Percentiles rank a stretch among this genome's conserved stretches.
These are phyloP conservation scores for Globisporangium perplexum DNA, from an alignment of 352 stramenopile genomes.

Conservation along the genomic window DNA sequence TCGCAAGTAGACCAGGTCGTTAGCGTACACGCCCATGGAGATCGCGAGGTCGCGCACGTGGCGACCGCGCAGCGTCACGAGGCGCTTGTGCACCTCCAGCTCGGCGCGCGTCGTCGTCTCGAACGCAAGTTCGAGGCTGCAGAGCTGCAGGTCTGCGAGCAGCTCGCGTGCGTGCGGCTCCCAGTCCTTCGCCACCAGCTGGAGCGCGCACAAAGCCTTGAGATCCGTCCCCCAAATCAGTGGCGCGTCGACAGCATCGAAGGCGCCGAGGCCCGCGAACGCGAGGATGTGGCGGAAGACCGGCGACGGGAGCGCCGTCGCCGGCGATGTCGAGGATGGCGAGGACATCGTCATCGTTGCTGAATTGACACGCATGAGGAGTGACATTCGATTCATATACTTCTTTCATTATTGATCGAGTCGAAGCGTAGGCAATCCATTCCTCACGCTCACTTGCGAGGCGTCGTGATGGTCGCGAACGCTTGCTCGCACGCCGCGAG, in stretches of 20 bases:
- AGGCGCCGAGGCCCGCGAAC: slow-evolving; percentile 18
- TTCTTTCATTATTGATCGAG: neutral
- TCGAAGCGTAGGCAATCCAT: too few relatives aligned
- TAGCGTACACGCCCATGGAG: slow-evolving; percentile 16
- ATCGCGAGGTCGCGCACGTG: slow-evolving; percentile 24
- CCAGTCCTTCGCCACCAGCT: slow-evolving; percentile 32
- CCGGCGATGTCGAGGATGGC: slow-evolving; percentile 1
- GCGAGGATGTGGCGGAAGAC: slow-evolving; percentile 28
- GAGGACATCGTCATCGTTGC: too few relatives aligned
- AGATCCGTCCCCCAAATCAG: slow-evolving; percentile 5
- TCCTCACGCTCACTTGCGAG: slow-evolving; percentile 50
- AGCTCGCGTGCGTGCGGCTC: slow-evolving; percentile 25
- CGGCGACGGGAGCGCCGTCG: slow-evolving; percentile 19
- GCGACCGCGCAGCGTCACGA: slow-evolving; percentile 19
- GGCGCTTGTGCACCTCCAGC: slow-evolving; percentile 9
- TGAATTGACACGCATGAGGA: too few relatives aligned
- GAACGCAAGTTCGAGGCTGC: slow-evolving; percentile 25
- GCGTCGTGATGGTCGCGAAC: slow-evolving; percentile 47
- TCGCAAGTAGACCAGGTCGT: slow-evolving; percentile 20
- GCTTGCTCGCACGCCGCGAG: slow-evolving; percentile 54
- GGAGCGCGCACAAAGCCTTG: slow-evolving; percentile 14
- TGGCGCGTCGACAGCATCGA: slow-evolving; percentile 10
- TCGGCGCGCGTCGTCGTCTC: slow-evolving; percentile 20
- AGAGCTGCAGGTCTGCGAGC: slow-evolving; percentile 15
- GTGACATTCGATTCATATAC: neutral